These are phyloP conservation scores for Bryum argenteum DNA, from an alignment of 225 moss, liverwort and hornwort species.

Conservation along the genomic window DNA sequence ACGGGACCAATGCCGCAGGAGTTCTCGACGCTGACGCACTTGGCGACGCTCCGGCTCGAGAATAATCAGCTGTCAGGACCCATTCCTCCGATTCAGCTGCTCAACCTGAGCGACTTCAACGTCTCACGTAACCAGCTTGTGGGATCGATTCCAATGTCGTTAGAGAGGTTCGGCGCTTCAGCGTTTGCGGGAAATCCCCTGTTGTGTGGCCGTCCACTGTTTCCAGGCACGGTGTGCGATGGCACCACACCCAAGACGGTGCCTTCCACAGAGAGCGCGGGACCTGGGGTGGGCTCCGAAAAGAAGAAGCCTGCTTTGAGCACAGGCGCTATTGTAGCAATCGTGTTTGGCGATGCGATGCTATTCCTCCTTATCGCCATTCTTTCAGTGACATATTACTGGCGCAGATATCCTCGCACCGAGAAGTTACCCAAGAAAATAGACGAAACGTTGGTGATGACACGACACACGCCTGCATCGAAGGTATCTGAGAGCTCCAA, in stretches of 20 bases:
- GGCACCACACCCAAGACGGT: conserved; percentile 30
- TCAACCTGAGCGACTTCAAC: conserved; percentile 60
- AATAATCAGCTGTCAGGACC: conserved; percentile 50
- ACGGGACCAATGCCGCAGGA: conserved; percentile 48
- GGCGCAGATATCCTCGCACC: conserved; percentile 46
- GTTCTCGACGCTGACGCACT: conserved; percentile 47
- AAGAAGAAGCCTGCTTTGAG: conserved; percentile 52
- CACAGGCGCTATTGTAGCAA: conserved; percentile 63
- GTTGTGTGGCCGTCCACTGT: conserved; percentile 28
- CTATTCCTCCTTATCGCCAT: conserved; percentile 60
- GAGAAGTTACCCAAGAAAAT: conserved; percentile 46
- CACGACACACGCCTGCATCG: conserved; percentile 31
- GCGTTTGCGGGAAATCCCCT: conserved; percentile 42
- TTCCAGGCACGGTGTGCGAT: conserved; percentile 34
- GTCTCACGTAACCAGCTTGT: conserved; percentile 61
- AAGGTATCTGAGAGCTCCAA: conserved; percentile 59
- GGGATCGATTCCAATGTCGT: conserved; percentile 33
- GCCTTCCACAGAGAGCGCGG: conserved; percentile 28
- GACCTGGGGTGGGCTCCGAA: conserved; percentile 14
- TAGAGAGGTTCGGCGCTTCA: conserved; percentile 37
- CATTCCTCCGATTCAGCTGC: conserved; percentile 55
- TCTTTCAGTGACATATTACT: conserved; percentile 58
- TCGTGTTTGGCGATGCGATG: conserved; percentile 61
- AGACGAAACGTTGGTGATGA: conserved; percentile 42
- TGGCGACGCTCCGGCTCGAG: conserved; percentile 60